Evolutionary conservation across 2,329 filamentous ascomycete species (phyloP), one percentile per base, ranked within the genome.

Genomic region (Acarospora socialis): DNA sequence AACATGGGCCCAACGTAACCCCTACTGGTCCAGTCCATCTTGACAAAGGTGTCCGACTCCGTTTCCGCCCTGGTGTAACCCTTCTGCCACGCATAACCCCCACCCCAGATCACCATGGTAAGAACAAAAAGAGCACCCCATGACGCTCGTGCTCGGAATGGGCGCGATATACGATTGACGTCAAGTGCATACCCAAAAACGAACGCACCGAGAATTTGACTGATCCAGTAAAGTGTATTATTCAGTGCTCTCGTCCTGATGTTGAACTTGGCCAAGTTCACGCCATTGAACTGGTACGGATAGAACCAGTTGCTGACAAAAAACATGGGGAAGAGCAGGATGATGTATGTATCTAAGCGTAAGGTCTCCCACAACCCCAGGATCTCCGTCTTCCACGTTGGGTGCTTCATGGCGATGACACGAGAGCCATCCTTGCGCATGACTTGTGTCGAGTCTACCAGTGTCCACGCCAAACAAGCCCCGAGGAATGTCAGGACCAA

Each of bases 381-480:
- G 39, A 92, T 55, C 57, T 93, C 84, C 3, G 79, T 76, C 48
- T 72, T 71, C 80, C 81, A 92, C 31, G 79, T 81, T 3, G 84
- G 84, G 55, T 92, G 81, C 63, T 90, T 87, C 79, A 87, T 92
- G 40, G 86, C 57, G 40, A 92, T 83, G 49, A 92, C 74, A 37
- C 73, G 69, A 36, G 78, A 78, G 36, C 82, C 81, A 50, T 93
- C 82, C 21, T 68, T 63, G 39, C 84, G 81, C 42, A 81, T 61
- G 40, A 93, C 70, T 34, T 73, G 68, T 44, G 69, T 69, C 21
- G 80, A 79, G 46, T 90, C 73, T 46, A 73, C 73, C 3, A 92
- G 67, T 23, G 66, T 61, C 48, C 81, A 72, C 18, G 79, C 70
- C 2, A 92, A 61, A 9, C 71, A 44, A 38, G 80, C 80, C 27